phyloP scores from a whole-genome alignment of 2,329 filamentous ascomycete species.

The Thielaviopsis ethacetica region DNA sequence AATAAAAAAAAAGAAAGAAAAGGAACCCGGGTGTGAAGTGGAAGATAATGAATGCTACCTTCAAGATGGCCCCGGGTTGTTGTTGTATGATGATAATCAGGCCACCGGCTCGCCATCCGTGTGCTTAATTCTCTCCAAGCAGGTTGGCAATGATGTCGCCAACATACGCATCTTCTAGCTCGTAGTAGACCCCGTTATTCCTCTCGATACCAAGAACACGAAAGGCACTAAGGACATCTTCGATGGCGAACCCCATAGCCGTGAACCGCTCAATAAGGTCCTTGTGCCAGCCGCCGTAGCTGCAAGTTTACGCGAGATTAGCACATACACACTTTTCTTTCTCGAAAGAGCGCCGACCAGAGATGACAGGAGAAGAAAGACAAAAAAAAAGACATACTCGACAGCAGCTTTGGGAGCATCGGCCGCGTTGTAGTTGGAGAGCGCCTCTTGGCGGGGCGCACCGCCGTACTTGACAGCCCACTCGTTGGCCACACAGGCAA shows the following conservation, averaged over 20 bases:
- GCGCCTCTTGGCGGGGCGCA: slow-evolving; percentile 37
- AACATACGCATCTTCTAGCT: slow-evolving; percentile 79
- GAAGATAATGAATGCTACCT: neutral
- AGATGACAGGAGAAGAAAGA: too few relatives aligned
- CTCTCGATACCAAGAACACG: slow-evolving; percentile 65
- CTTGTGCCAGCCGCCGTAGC: slow-evolving; percentile 78
- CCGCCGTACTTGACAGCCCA: slow-evolving; percentile 78
- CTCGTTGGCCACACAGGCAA: slow-evolving; percentile 67
- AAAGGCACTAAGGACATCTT: slow-evolving; percentile 74
- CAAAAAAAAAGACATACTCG: slow-evolving; percentile 14
- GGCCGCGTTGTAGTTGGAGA: slow-evolving; percentile 15
- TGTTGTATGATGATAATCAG: too few relatives aligned
- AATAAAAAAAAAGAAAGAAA: neutral
- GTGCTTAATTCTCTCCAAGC: slow-evolving; percentile 52
- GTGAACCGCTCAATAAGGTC: slow-evolving; percentile 70
- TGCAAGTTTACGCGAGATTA: slow-evolving; percentile 19
- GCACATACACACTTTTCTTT: neutral
- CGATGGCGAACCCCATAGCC: slow-evolving; percentile 80
- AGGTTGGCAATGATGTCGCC: slow-evolving; percentile 76
- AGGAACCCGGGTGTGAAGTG: too few relatives aligned
- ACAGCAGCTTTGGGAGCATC: neutral
- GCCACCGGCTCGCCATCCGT: neutral
- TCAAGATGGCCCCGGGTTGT: neutral
- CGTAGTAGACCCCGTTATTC: slow-evolving; percentile 63
- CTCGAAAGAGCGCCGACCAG: too few relatives aligned